phyloP scores from a whole-genome alignment of 192 early-diverging fungal species.

The Lobosporangium transversale region DNA sequence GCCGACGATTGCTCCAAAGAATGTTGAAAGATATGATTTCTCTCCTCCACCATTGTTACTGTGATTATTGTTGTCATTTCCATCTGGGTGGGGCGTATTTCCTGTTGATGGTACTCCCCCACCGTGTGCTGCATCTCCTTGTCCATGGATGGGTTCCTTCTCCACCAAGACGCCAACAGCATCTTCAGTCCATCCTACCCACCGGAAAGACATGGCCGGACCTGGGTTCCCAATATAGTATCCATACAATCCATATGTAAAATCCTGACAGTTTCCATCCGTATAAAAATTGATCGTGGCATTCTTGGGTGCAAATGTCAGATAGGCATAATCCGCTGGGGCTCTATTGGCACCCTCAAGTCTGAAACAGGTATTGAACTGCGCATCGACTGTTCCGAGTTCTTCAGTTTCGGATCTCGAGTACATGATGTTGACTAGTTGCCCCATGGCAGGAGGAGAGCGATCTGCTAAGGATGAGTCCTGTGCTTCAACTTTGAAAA shows the following conservation, averaged over 20 bases:
- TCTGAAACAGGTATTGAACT: conserved; percentile 32
- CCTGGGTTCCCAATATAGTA: conserved; percentile 33
- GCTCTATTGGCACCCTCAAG: conserved; percentile 1
- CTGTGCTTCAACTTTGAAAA: conserved; percentile 5
- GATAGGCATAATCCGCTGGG: conserved; percentile 24
- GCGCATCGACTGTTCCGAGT: conserved; percentile 2
- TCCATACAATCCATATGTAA: conserved; percentile 27
- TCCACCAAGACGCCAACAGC: conserved; percentile 3
- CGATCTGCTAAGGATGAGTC: background rate
- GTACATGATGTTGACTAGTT: conserved; percentile 23
- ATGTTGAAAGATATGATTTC: background rate
- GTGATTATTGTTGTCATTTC: background rate
- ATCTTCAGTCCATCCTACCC: conserved; percentile 52
- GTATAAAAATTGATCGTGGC: conserved; percentile 50
- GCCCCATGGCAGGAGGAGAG: conserved; percentile 11
- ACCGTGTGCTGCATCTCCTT: conserved; percentile 17
- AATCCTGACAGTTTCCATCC: conserved; percentile 20
- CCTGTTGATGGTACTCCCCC: background rate
- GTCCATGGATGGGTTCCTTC: conserved; percentile 19
- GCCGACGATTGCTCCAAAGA: conserved; percentile 32
- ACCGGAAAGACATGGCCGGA: conserved; percentile 19
- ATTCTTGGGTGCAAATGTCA: conserved; percentile 37
- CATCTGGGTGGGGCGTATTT: background rate
- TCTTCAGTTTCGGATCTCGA: conserved; percentile 17
- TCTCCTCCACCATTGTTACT: background rate